Percentiles rank a stretch among this genome's conserved stretches.
Evolutionary conservation across 768 basidiomycete genomes (phyloP).

Genomic region (Udeniomyces megalosporus): DNA sequence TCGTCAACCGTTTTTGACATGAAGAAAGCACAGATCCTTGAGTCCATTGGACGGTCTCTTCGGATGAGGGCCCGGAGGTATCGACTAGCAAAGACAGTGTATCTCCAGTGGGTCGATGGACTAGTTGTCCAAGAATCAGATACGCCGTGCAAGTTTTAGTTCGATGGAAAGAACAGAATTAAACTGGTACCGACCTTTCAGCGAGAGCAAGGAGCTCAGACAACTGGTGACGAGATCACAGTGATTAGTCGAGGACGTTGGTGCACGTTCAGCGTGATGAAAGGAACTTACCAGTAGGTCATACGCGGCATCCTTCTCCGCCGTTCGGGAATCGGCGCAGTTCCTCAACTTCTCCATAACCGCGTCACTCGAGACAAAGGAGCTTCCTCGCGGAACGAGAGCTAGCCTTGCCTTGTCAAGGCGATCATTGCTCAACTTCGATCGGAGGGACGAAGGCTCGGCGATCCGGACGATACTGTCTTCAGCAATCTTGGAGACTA

Average conservation of each 20-base stretch:
- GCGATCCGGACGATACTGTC: slow-evolving; percentile 36
- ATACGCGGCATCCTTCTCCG: background rate
- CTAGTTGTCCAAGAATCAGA: background rate
- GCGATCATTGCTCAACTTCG: background rate
- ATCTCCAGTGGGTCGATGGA: slow-evolving; percentile 11
- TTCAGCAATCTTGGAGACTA: slow-evolving; percentile 45
- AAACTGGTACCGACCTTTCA: background rate
- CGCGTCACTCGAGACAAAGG: background rate
- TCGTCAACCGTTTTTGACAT: slow-evolving; percentile 9
- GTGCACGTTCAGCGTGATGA: no score
- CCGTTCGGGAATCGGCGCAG: background rate
- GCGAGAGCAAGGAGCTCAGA: slow-evolving; percentile 6
- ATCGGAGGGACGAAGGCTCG: slow-evolving; percentile 9
- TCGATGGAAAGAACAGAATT: background rate
- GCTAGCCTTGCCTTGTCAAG: background rate
- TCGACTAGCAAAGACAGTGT: slow-evolving; percentile 6
- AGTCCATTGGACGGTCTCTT: slow-evolving; percentile 1
- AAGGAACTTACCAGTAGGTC: slow-evolving; percentile 8
- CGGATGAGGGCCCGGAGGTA: slow-evolving; percentile 15
- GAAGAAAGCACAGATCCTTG: slow-evolving; percentile 13
- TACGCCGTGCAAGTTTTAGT: background rate
- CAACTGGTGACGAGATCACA: background rate
- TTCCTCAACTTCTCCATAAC: background rate
- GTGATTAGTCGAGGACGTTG: background rate
- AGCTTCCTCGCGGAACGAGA: background rate